Conservation (phyloP, 345 rosid species). For the Citrus australasica region DNA sequence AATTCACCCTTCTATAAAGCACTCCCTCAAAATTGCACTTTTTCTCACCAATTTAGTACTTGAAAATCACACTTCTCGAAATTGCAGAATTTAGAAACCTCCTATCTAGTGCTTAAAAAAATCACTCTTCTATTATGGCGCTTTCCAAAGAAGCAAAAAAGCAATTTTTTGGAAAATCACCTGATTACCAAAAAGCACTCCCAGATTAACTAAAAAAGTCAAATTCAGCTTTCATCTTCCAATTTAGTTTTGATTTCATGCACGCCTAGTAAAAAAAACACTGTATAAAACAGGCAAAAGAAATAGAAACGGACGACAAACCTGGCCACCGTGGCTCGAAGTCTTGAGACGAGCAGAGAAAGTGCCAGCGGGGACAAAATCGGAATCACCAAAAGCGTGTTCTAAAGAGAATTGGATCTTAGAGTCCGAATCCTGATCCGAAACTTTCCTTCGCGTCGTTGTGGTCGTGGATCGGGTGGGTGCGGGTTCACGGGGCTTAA, state of each 20-base stretch:
- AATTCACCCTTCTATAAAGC: background rate
- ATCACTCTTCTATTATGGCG: too few species aligned
- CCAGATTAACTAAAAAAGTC: background rate
- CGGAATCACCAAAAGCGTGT: constrained; percentile 90
- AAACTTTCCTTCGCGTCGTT: constrained; percentile 43
- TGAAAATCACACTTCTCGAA: background rate
- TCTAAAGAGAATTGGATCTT: constrained; percentile 91
- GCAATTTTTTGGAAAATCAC: background rate
- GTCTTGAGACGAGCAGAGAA: constrained; percentile 95
- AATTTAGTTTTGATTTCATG: too few species aligned
- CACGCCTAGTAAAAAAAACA: background rate
- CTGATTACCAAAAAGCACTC: background rate
- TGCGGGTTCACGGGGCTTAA: constrained; percentile 34
- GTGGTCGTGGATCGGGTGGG: constrained; percentile 33
- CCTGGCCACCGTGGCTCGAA: constrained; percentile 85
- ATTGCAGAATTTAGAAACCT: background rate
- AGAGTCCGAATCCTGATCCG: constrained; percentile 86
- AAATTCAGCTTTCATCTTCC: background rate
- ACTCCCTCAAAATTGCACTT: too few species aligned
- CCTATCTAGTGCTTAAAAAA: background rate
- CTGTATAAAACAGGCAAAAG: background rate
- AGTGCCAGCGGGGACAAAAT: constrained; percentile 74
- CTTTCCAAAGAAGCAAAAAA: background rate
- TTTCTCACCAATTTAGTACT: too few species aligned
- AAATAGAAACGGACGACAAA: constrained; percentile 1